Evolutionary conservation across 345 rosid species (phyloP).

Genomic region (Hypericum androsaemum): DNA sequence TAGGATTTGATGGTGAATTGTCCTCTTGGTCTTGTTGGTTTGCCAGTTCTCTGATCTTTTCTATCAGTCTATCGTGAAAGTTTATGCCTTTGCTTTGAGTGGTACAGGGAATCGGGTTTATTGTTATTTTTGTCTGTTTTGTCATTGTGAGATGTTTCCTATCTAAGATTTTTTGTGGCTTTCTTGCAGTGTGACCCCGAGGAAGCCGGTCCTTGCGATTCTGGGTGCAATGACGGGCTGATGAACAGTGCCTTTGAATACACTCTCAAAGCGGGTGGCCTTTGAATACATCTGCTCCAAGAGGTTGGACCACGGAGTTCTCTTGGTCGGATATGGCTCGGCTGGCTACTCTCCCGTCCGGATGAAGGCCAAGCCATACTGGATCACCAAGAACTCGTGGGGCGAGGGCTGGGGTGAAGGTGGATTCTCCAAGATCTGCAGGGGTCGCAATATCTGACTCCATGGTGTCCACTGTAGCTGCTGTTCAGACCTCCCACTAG

Average conservation of each 20-base stretch:
- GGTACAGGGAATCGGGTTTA: too few species aligned
- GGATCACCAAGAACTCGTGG: conserved; percentile 95
- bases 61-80: too few species aligned
- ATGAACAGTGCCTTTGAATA: conserved; percentile 90
- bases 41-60: conserved; percentile 6
- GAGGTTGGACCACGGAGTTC: conserved; percentile 74
- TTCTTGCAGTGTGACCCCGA: conserved; percentile 81
- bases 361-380: conserved; percentile 79
- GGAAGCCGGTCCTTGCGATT: conserved; percentile 62
- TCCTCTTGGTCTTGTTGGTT: conserved; percentile 3
- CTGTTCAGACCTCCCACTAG: conserved; percentile 24
- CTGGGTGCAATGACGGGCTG: conserved; percentile 87
- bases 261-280: conserved; percentile 77
- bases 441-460: conserved; percentile 78
- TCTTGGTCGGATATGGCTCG: conserved; percentile 79
- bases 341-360: conserved; percentile 73
- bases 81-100: too few species aligned
- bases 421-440: conserved; percentile 82
- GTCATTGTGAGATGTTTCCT: not conserved
- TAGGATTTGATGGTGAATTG: too few species aligned
- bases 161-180: conserved; percentile 10
- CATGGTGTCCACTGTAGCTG: conserved; percentile 81
- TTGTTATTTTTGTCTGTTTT: conserved; percentile 4
- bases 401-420: conserved; percentile 85
- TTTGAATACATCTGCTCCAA: conserved; percentile 66